Conservation (phyloP, 140 eudicot species). For the Senecio squalidus region DNA sequence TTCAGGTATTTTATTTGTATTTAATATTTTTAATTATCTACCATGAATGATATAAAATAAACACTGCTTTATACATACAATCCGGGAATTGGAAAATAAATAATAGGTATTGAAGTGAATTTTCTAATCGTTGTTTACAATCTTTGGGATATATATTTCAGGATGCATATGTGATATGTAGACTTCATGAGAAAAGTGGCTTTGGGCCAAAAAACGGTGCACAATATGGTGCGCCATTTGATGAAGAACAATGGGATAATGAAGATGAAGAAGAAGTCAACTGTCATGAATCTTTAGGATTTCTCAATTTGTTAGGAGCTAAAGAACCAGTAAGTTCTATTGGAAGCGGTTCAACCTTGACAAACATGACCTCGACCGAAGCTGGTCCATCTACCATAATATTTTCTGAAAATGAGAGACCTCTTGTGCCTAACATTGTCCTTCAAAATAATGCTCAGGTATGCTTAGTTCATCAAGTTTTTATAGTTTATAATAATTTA, state of each 20-base stretch:
- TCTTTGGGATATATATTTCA: conserved; percentile 17
- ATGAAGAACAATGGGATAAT: conserved; percentile 56
- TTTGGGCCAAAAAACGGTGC: conserved; percentile 73
- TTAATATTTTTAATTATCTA: too few relatives aligned
- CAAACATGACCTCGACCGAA: conserved; percentile 15
- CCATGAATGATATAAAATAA: too few relatives aligned
- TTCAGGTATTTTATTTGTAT: conserved; percentile 38
- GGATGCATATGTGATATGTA: conserved; percentile 64
- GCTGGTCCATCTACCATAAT: conserved; percentile 26
- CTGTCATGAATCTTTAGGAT: conserved; percentile 6
- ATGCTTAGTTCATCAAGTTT: not conserved
- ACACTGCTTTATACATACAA: too few relatives aligned
- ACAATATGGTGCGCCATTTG: conserved; percentile 76
- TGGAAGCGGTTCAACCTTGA: conserved; percentile 6
- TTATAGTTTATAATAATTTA: not conserved
- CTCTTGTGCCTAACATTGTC: not conserved
- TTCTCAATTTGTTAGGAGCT: not conserved
- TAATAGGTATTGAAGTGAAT: not conserved
- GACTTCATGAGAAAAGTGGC: conserved; percentile 63
- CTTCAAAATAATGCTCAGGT: conserved; percentile 6
- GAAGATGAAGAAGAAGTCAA: conserved; percentile 16
- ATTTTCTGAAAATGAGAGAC: conserved; percentile 5
- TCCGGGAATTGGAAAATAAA: too few relatives aligned
- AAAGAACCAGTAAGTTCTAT: not conserved
- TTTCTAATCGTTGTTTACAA: not conserved